A percentile compares a stretch with the other conserved stretches of the same genome.
Evolutionary conservation across 2,329 filamentous ascomycete genomes (phyloP).

Genomic region (Dactylellina sp.): DNA sequence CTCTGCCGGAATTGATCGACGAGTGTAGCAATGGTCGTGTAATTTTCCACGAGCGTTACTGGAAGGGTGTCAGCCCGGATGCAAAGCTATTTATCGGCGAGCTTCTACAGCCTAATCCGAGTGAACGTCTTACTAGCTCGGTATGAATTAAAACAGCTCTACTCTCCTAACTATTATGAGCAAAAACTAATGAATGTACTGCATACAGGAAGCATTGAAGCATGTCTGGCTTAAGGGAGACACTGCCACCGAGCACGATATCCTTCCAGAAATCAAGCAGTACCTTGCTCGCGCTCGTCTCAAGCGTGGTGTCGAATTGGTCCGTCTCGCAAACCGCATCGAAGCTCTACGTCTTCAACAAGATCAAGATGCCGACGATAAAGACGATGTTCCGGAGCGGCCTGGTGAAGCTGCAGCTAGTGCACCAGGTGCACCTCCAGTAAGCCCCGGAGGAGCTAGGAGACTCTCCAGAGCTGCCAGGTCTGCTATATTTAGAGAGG

Average conservation of each 20-base stretch:
- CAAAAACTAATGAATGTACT: conserved; percentile 20
- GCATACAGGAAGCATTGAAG: conserved; percentile 75
- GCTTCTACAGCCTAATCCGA: conserved; percentile 82
- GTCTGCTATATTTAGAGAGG: conserved; percentile 85
- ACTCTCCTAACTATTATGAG: neutral
- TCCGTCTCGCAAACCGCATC: conserved; percentile 96
- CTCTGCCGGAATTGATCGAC: conserved; percentile 89
- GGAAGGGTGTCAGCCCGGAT: conserved; percentile 95
- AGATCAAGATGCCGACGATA: conserved; percentile 74
- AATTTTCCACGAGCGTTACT: conserved; percentile 97
- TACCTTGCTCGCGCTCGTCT: conserved; percentile 93
- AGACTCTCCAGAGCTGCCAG: conserved; percentile 68
- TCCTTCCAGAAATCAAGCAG: conserved; percentile 94
- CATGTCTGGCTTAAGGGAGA: conserved; percentile 92
- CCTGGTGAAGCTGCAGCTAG: conserved; percentile 70
- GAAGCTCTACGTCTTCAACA: conserved; percentile 93
- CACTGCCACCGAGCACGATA: conserved; percentile 92
- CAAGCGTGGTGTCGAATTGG: conserved; percentile 91
- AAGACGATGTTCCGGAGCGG: conserved; percentile 78
- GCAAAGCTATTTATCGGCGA: conserved; percentile 92
- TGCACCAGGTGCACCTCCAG: conserved; percentile 67
- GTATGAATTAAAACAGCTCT: conserved; percentile 66
- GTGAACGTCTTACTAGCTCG: conserved; percentile 80
- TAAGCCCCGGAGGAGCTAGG: conserved; percentile 65
- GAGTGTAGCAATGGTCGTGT: conserved; percentile 87